Evolutionary conservation across 2,329 filamentous ascomycete species (phyloP).

Genomic region (Ceratocystis albifundus): DNA sequence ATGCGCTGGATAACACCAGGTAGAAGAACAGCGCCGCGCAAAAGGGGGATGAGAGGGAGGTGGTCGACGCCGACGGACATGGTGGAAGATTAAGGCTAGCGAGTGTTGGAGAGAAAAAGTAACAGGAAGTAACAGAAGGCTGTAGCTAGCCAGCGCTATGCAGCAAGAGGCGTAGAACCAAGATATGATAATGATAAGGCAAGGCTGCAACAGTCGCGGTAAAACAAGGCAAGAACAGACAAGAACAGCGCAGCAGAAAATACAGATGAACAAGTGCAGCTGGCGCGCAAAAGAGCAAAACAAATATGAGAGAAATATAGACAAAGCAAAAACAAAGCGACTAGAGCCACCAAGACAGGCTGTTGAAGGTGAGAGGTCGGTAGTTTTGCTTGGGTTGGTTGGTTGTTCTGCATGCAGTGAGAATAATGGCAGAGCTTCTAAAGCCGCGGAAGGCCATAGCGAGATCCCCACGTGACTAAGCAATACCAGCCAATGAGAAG

Average conservation of each 20-base stretch:
- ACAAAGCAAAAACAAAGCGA: no score
- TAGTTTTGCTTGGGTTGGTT: background rate
- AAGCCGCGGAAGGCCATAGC: background rate
- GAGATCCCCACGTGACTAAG: constrained; percentile 7
- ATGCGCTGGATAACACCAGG: constrained; percentile 79
- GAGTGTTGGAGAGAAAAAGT: constrained; percentile 27
- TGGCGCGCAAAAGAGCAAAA: background rate
- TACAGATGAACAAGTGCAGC: background rate
- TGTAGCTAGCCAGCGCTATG: no score
- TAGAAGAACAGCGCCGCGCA: constrained; percentile 68
- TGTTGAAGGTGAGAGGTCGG: background rate
- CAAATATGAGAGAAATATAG: no score
- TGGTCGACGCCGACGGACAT: constrained; percentile 20
- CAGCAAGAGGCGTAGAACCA: background rate
- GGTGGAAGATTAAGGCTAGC: background rate
- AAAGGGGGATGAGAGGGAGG: constrained; percentile 71
- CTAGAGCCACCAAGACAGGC: no score
- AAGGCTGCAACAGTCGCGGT: background rate
- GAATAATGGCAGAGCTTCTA: background rate
- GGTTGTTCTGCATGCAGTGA: background rate
- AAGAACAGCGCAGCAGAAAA: background rate
- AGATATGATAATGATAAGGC: background rate
- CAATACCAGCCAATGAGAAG: constrained; percentile 2
- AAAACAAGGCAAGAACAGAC: background rate
- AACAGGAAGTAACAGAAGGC: background rate